Evolutionary conservation across 257 asterid species (phyloP).

Genomic region (Solanum sitiens): DNA sequence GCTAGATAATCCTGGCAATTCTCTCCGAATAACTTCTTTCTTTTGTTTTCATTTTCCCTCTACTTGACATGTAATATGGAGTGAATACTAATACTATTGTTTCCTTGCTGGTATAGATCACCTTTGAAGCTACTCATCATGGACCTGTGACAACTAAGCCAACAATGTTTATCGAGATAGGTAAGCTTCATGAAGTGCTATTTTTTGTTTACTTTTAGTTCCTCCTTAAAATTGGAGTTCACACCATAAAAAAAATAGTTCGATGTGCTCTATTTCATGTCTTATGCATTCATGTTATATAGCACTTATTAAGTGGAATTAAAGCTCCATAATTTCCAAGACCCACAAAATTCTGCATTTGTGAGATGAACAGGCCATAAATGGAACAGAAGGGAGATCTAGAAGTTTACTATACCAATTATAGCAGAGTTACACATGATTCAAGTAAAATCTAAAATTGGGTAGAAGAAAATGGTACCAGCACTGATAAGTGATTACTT

Average conservation of each 20-base stretch:
- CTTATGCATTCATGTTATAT: neutral
- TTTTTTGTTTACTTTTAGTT: neutral
- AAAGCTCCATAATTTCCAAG: neutral
- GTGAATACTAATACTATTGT: neutral
- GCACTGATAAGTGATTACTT: neutral
- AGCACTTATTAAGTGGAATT: neutral
- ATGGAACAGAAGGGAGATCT: neutral
- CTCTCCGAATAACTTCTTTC: neutral
- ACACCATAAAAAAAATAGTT: neutral
- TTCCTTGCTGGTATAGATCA: slow-evolving; percentile 40
- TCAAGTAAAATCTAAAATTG: neutral
- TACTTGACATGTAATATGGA: neutral
- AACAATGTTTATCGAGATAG: slow-evolving; percentile 85
- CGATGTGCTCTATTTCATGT: neutral
- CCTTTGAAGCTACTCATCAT: slow-evolving; percentile 91
- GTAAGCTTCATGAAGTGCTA: slow-evolving; percentile 15
- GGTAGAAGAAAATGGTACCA: neutral
- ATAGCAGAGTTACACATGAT: neutral
- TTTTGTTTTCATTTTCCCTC: neutral
- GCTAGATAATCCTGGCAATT: neutral
- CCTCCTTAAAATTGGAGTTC: neutral
- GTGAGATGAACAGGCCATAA: neutral
- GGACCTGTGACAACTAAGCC: slow-evolving; percentile 89
- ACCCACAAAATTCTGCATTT: neutral
- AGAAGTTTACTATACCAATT: neutral